Base-by-base conservation (phyloP, 108 stramenopile genomes). In the Nitzschia putrida region DNA sequence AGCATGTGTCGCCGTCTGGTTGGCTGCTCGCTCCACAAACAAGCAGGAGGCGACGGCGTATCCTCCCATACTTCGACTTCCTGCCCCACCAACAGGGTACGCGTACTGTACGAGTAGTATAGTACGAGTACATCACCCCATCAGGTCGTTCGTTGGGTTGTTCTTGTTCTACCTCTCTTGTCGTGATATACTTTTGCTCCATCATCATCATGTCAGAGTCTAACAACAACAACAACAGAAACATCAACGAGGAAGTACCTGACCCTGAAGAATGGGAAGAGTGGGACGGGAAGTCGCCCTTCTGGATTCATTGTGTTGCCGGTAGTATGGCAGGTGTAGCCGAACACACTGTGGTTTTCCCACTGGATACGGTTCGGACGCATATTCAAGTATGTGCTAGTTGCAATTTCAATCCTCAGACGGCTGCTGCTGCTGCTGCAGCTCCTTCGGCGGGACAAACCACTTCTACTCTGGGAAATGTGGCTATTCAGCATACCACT, bases 361-460 rank as follows among this genome's bases (percentile, higher is more conserved):
- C 97, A 8, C 54, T 99, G 38, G 97, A 99, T 80, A 99, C 97
- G 2, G 88, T 99, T 39, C 97, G 97, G 64, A 99, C 98, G 53
- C 92, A 98, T 78, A 93, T 97, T 64, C 98, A 99, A 76, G 88
- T 81, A 14, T 86, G 85, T 69, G 80, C 85, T 20, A 59, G 74
- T n/a, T 86, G 85, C 40, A 43, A 68, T 55, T 44, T 57, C 59
- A 72, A 72, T 54, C 61, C 69, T 4, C 20, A 21, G 0, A 61
- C 40, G 5, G 43, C 57, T 26, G 51, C 49, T 21, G 29, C 29
- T 34, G 29, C 29, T 34, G 29, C 29, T 1, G 29, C 29, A 3
- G 29, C 29, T 34, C 29, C 29, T 34, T 34, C 29, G 29, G 13
- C 6, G n/a, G 47, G 47, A 16, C 14, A 18, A 18, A 49, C 47